Evolutionary conservation across 2,329 filamentous ascomycete species (phyloP).

Genomic region (Colletotrichum sidae): DNA sequence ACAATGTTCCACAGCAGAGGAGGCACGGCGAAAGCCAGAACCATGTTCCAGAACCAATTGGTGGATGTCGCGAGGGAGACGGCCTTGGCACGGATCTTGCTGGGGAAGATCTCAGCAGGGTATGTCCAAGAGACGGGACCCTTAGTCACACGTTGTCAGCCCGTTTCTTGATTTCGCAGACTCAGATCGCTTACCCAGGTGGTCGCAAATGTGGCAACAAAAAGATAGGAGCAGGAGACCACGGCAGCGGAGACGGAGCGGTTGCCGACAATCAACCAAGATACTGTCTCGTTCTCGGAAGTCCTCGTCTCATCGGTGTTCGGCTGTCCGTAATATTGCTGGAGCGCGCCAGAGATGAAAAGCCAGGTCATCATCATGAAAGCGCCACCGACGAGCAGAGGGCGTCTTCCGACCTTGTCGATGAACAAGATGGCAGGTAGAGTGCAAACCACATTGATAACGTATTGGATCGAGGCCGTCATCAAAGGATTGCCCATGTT

Average conservation of each 20-base stretch:
- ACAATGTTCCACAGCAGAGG: conserved; percentile 56
- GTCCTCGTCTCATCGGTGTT: conserved; percentile 54
- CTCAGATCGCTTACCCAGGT: conserved; percentile 38
- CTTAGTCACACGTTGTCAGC: conserved; percentile 43
- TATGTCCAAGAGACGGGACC: conserved; percentile 64
- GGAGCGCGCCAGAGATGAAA: conserved; percentile 71
- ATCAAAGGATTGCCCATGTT: conserved; percentile 67
- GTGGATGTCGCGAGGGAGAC: conserved; percentile 55
- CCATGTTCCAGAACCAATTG: conserved; percentile 62
- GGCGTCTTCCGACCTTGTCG: conserved; percentile 69
- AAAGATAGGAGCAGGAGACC: conserved; percentile 75
- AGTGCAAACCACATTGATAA: conserved; percentile 72
- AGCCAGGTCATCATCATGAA: conserved; percentile 71
- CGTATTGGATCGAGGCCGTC: conserved; percentile 72
- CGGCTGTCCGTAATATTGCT: conserved; percentile 68
- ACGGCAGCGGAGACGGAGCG: conserved; percentile 69
- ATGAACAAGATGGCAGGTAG: conserved; percentile 70
- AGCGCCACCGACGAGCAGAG: conserved; percentile 65
- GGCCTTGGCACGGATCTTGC: conserved; percentile 56
- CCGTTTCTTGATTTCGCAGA: background rate
- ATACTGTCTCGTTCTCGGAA: conserved; percentile 58
- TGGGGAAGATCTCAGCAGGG: conserved; percentile 59
- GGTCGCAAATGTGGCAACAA: conserved; percentile 63
- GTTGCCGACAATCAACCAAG: conserved; percentile 67
- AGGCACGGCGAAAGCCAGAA: conserved; percentile 65